Conservation (phyloP, 2,329 filamentous ascomycete species). For the Verticillium tricorpus region DNA sequence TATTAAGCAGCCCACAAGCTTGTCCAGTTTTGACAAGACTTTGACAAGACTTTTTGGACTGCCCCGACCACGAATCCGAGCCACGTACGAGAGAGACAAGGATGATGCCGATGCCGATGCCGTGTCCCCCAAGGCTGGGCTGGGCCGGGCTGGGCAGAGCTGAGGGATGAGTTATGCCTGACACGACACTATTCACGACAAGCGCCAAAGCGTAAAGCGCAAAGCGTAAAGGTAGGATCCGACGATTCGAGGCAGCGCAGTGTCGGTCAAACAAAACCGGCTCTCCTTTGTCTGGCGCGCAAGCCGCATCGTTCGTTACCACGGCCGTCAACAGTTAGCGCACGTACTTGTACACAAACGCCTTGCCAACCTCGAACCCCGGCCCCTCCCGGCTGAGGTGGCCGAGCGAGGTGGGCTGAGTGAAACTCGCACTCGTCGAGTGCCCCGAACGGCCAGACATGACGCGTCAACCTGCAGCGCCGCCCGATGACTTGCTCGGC, state of each 20-base stretch:
- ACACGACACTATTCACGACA: background rate
- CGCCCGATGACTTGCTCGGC: slow-evolving; percentile 3
- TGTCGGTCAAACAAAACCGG: background rate
- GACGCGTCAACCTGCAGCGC: slow-evolving; percentile 10
- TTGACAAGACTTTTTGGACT: background rate
- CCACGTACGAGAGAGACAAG: background rate
- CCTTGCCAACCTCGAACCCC: slow-evolving; percentile 1
- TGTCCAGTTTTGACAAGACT: background rate
- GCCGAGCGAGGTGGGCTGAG: background rate
- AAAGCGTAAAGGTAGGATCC: background rate
- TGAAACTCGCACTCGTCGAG: background rate
- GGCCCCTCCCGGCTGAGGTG: background rate
- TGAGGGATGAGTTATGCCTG: background rate
- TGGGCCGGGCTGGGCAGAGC: background rate
- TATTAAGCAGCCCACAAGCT: background rate
- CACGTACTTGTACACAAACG: background rate
- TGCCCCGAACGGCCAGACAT: slow-evolving; percentile 3
- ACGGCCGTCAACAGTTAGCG: too few relatives aligned
- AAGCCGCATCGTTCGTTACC: background rate
- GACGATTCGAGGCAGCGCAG: background rate
- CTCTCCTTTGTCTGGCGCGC: background rate
- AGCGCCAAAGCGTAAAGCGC: background rate
- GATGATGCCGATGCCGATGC: background rate
- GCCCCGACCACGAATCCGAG: background rate
- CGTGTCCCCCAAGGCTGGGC: background rate